Base-by-base conservation (phyloP, 2,329 filamentous ascomycete species). In the Chaetomium globosum region DNA sequence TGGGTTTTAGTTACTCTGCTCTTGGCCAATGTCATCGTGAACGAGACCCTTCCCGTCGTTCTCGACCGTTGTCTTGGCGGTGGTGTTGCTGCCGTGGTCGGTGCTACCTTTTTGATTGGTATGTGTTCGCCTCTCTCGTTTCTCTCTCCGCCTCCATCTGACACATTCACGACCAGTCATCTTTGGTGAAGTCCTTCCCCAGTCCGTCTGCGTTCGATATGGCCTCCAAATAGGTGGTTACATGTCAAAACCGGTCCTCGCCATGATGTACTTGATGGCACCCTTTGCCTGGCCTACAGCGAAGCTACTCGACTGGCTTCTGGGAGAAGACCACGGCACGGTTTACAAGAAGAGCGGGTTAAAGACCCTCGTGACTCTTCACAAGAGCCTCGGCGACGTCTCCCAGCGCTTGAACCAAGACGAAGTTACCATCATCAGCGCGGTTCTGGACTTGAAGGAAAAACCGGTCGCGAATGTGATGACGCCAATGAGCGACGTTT, bases 401-500 rank as follows among this genome's bases (percentile, higher is more conserved):
- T 90, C 90, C 48, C 93, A 99, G 74, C 89, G 95, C 65, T 82
- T 99, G 61, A 98, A 97, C 77, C 90, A 97, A 71, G 95, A 99
- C 74, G 95, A 99, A 77, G 95, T 99, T 70, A 98, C 95, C 66
- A 99, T 99, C 76, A 99, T 99, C 77, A 97, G 92, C 70, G 94
- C 95, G 46, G 95, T 98, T 16, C 81, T 99, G 64, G 95, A 99
- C 75, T 82, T 99, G 70, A 99, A 98, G 80, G 93, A 95, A 71
- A 99, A 99, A 80, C 84, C 94, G 0, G 93, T 99, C 7, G 92
- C 92, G 53, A 90, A 87, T 74, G 97, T 99, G 75, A 99, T 99
- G 95, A 99, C 96, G 0, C 95, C 95, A 0, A 98, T 99, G 91
- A 88, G 92, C 54, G 93, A 99, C 75, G 95, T 98, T 57, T 99